phyloP scores from a whole-genome alignment of 441 rosid genomes.

The Pelargonium cotyledonis region DNA sequence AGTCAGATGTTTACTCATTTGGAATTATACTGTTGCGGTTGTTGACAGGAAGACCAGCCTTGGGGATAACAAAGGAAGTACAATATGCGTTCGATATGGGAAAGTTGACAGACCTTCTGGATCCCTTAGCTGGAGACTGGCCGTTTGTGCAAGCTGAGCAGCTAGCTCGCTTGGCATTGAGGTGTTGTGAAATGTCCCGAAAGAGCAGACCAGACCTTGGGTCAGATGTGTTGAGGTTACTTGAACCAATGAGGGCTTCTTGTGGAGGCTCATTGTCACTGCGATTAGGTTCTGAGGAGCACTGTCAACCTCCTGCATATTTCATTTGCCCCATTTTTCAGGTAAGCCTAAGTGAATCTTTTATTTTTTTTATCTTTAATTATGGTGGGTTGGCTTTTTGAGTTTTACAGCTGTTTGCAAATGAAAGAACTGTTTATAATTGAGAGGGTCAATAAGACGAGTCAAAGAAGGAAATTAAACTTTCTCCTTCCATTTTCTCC shows the following conservation, averaged over 20 bases:
- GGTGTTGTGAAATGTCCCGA: slow-evolving; percentile 74
- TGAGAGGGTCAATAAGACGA: too few species aligned
- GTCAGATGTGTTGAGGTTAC: slow-evolving; percentile 78
- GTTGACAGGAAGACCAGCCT: slow-evolving; percentile 69
- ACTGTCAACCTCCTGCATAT: slow-evolving; percentile 62
- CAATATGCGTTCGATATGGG: slow-evolving; percentile 56
- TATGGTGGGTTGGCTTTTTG: not conserved
- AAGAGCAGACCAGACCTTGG: slow-evolving; percentile 77
- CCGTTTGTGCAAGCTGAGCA: slow-evolving; percentile 96
- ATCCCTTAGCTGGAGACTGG: slow-evolving; percentile 97
- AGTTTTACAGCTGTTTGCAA: not conserved
- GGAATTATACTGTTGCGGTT: slow-evolving; percentile 72
- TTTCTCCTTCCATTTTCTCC: too few species aligned
- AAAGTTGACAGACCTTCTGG: slow-evolving; percentile 52
- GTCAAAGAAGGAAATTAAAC: too few species aligned
- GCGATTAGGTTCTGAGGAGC: slow-evolving; percentile 52
- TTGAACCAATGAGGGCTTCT: slow-evolving; percentile 93
- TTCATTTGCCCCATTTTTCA: slow-evolving; percentile 88
- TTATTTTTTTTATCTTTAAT: not conserved
- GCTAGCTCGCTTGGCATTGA: slow-evolving; percentile 68
- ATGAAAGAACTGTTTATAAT: not conserved
- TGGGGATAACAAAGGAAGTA: slow-evolving; percentile 68
- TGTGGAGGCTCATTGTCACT: slow-evolving; percentile 60
- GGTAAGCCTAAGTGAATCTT: slow-evolving; percentile 35
- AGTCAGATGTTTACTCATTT: slow-evolving; percentile 86